Base-by-base conservation (phyloP, 306 rosid genomes). In the Lotus japonicus region DNA sequence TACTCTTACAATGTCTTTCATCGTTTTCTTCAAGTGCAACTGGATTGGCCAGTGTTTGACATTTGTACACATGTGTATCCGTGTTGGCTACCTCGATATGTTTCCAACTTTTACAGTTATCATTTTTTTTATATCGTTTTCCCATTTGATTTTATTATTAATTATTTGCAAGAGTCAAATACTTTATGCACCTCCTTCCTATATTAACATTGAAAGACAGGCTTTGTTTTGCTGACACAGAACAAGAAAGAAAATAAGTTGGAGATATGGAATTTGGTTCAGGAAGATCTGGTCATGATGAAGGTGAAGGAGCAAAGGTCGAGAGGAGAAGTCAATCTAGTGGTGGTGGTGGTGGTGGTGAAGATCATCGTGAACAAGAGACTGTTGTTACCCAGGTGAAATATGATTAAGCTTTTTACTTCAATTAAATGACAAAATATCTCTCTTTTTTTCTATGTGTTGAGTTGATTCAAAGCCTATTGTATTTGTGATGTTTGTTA, bases 161-260 rank as follows among this genome's bases (percentile, higher is more conserved):
- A 63, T 39, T 49, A 19, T 45, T 70, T 76, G 39, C 21, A 38
- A 72, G 64, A 71, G 92, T 89, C 92, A 89, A 89, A 89, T 72
- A 63, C 77, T 77, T 66, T 84, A 74, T 57, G 80, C 95, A 68
- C 28, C 52, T 72, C 59, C 66, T 51, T 65, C 15, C 57, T 72
- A 78, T 72, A 72, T 78, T 58, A 42, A 72, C 51, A 43, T 11
- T 0, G 23, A 3, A 42, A 4, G 11, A 59, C 13, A 26, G 26
- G 17, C 11, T 28, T 54, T 49, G 19, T 53, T 64, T 53, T 17
- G 78, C 58, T 53, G 72, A 73, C 58, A 65, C 58, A 60, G 11
- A 41, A 42, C 38, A 13, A 9, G 38, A 60, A 70, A 28, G n/a
- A 4, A 43, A 21, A 21, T 3, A 21, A 26, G 31, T 4, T 26